Conservation (phyloP, 305 asterid genomes). For the Solanum hybrid region DNA sequence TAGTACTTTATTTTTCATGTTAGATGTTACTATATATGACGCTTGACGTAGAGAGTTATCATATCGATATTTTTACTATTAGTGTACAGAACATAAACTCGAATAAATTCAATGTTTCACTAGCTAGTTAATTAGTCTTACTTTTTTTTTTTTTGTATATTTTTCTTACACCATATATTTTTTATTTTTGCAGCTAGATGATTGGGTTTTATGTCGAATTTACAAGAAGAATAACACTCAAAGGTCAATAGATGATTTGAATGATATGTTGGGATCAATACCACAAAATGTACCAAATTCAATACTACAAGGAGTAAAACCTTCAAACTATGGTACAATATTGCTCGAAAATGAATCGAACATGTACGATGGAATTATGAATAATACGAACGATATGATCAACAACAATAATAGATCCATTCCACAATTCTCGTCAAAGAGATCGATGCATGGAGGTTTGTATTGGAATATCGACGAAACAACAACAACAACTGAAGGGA, state of each 20-base stretch:
- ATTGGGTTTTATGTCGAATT: slow-evolving; percentile 91
- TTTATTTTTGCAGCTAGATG: slow-evolving; percentile 46
- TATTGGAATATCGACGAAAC: slow-evolving; percentile 30
- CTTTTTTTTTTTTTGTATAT: not conserved
- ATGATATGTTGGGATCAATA: slow-evolving; percentile 30
- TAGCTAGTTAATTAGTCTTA: not conserved
- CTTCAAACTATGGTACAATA: slow-evolving; percentile 22
- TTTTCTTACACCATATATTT: not conserved
- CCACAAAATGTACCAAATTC: slow-evolving; percentile 4
- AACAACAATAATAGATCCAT: not conserved
- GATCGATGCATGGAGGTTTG: slow-evolving; percentile 15
- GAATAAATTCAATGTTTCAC: not conserved
- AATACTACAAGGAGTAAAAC: not conserved
- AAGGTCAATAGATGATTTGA: slow-evolving; percentile 44
- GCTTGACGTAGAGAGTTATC: not conserved
- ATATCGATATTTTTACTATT: not conserved
- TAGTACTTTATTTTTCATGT: not conserved
- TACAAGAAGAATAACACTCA: slow-evolving; percentile 64
- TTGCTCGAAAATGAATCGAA: slow-evolving; percentile 35
- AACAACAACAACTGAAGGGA: not conserved
- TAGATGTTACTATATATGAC: not conserved
- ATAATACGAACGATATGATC: not conserved
- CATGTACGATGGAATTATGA: slow-evolving; percentile 44
- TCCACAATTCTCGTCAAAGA: slow-evolving; percentile 8
- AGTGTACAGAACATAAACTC: not conserved